A percentile compares a stretch with the other conserved stretches of the same genome.
These are phyloP conservation scores for Globisporangium nodosum DNA, from an alignment of 352 stramenopile species.

Conservation along the genomic window DNA sequence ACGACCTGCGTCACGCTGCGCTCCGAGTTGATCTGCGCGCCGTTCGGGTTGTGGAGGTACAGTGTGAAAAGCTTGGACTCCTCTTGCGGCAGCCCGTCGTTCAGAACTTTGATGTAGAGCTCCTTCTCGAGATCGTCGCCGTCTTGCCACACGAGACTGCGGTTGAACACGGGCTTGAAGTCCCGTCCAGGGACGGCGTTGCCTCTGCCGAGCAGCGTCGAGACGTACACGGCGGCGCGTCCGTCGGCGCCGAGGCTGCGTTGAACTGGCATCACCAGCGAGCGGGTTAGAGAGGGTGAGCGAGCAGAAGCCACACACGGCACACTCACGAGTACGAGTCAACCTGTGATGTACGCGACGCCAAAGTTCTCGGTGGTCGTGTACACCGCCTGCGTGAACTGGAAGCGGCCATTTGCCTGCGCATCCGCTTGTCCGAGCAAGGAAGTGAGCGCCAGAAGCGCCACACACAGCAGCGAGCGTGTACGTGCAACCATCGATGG, in stretches of 20 bases:
- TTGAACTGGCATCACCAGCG: constrained; percentile 28
- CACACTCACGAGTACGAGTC: background rate
- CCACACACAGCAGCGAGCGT: background rate
- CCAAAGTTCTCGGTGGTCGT: constrained; percentile 58
- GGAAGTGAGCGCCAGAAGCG: background rate
- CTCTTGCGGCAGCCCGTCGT: constrained; percentile 53
- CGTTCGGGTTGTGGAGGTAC: constrained; percentile 49
- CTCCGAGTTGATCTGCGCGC: constrained; percentile 45
- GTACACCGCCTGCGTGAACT: constrained; percentile 54
- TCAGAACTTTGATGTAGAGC: constrained; percentile 57
- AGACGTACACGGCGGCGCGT: constrained; percentile 59
- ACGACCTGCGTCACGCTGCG: constrained; percentile 40
- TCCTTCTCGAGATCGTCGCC: constrained; percentile 61
- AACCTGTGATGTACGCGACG: constrained; percentile 49
- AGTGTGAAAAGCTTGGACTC: constrained; percentile 43
- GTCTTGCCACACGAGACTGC: constrained; percentile 74
- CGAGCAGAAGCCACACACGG: background rate
- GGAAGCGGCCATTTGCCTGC: constrained; percentile 34
- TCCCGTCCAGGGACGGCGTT: constrained; percentile 48
- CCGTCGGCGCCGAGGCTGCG: constrained; percentile 57
- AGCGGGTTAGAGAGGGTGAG: background rate
- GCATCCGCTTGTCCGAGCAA: background rate
- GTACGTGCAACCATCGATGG: background rate
- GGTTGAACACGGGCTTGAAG: constrained; percentile 54
- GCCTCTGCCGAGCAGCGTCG: constrained; percentile 30